Evolutionary conservation across 2,329 filamentous ascomycete genomes (phyloP).

Genomic region (Cyphellophora attinorum): DNA sequence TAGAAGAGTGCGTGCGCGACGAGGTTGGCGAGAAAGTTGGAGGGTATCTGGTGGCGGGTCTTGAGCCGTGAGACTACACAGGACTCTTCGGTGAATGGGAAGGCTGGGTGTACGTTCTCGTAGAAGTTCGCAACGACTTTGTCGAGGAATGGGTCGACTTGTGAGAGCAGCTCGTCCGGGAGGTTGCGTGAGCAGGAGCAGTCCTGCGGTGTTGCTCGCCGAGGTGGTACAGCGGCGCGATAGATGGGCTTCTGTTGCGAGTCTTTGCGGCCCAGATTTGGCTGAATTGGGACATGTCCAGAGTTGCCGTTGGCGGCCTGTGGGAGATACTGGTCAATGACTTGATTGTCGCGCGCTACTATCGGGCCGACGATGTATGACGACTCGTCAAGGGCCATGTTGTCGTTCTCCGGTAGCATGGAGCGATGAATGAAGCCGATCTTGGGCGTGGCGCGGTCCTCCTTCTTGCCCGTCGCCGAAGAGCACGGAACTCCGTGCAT

Average conservation of each 20-base stretch:
- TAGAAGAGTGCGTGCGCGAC: conserved; percentile 50
- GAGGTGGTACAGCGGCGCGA: conserved; percentile 24
- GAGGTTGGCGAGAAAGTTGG: conserved; percentile 47
- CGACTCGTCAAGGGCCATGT: conserved; percentile 9
- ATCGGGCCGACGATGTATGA: conserved; percentile 52
- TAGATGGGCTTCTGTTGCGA: conserved; percentile 28
- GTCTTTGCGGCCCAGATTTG: conserved; percentile 25
- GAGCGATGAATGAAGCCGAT: conserved; percentile 17
- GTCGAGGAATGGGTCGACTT: conserved; percentile 45
- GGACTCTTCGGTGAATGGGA: conserved; percentile 50
- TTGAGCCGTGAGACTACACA: conserved; percentile 43
- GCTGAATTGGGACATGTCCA: conserved; percentile 16
- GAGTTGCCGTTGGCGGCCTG: conserved; percentile 24
- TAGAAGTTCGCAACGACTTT: conserved; percentile 47
- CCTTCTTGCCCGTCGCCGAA: conserved; percentile 36
- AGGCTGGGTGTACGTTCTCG: conserved; percentile 47
- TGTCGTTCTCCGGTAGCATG: conserved; percentile 7
- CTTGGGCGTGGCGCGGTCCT: conserved; percentile 14
- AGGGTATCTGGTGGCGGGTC: conserved; percentile 40
- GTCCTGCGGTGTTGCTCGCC: conserved; percentile 28
- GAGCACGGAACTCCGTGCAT: conserved; percentile 49
- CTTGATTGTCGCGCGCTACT: conserved; percentile 50
- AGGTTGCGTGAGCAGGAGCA: conserved; percentile 39
- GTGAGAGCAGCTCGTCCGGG: conserved; percentile 46
- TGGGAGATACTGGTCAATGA: conserved; percentile 50